A percentile compares a stretch with the other conserved stretches of the same genome.
Conservation (phyloP, 768 basidiomycete genomes). For the Serendipita indica region DNA sequence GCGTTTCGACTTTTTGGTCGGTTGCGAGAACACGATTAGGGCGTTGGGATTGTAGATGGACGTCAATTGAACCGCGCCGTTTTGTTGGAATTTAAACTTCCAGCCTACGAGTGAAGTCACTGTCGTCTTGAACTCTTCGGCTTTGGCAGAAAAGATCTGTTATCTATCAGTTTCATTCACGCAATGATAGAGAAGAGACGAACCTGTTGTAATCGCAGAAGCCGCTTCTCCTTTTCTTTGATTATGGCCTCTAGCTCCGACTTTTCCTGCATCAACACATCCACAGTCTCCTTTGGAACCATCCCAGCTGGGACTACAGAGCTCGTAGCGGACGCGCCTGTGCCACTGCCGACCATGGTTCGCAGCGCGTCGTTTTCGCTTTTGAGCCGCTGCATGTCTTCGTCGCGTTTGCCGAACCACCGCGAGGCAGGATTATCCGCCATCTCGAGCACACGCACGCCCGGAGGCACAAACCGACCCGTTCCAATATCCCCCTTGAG, state of each 20-base stretch:
- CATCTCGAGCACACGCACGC: constrained; percentile 51
- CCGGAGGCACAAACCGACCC: constrained; percentile 61
- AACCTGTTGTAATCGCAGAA: constrained; percentile 69
- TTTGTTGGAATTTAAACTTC: constrained; percentile 81
- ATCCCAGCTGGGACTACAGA: constrained; percentile 18
- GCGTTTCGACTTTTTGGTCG: constrained; percentile 8
- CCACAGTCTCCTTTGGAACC: constrained; percentile 70
- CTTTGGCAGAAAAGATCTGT: constrained; percentile 72
- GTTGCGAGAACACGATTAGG: constrained; percentile 56
- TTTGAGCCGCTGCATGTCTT: constrained; percentile 58
- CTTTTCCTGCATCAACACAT: constrained; percentile 54
- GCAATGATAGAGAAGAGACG: not conserved
- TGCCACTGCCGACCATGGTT: constrained; percentile 15
- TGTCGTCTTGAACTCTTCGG: constrained; percentile 81
- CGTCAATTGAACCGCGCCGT: constrained; percentile 79
- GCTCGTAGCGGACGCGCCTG: constrained; percentile 13
- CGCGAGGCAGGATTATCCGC: constrained; percentile 69
- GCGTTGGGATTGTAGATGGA: constrained; percentile 80
- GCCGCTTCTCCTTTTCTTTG: constrained; percentile 66
- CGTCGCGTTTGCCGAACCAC: constrained; percentile 63
- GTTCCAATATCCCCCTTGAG: constrained; percentile 60
- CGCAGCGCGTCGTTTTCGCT: constrained; percentile 69
- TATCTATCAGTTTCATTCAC: not conserved
- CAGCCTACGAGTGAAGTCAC: constrained; percentile 81
- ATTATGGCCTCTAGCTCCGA: constrained; percentile 46